Percentiles rank a stretch among this genome's conserved stretches.
phyloP scores from a whole-genome alignment of 108 stramenopile species.

The Cyclotella distinguenda region DNA sequence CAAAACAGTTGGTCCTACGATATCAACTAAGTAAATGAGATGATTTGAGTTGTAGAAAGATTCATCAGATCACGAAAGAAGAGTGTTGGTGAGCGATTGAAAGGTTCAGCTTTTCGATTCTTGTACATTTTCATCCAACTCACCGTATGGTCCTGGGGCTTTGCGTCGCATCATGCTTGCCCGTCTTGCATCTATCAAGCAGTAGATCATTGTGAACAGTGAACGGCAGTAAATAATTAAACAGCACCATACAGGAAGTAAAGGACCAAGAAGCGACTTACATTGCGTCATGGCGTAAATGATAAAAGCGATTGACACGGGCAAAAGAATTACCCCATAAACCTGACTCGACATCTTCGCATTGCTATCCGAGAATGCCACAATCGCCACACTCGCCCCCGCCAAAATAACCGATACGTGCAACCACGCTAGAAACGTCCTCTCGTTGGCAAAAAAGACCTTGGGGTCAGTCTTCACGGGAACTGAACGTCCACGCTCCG shows the following conservation, averaged over 20 bases:
- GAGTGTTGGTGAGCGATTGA: background rate
- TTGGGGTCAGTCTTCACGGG: slow-evolving; percentile 84
- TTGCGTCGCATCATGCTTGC: slow-evolving; percentile 82
- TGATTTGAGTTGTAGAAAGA: background rate
- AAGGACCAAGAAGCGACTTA: slow-evolving; percentile 26
- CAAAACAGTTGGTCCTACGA: slow-evolving; percentile 80
- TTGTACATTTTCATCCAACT: too few species aligned
- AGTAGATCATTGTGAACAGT: background rate
- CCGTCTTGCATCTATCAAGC: slow-evolving; percentile 55
- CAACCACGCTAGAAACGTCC: slow-evolving; percentile 96
- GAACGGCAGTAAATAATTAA: background rate
- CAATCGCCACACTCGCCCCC: slow-evolving; percentile 82
- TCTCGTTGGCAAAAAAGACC: slow-evolving; percentile 95
- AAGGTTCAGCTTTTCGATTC: too few species aligned
- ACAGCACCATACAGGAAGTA: background rate
- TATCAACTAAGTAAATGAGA: too few species aligned
- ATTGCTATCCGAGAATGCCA: slow-evolving; percentile 56
- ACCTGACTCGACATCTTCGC: slow-evolving; percentile 45
- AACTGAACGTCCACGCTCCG: slow-evolving; percentile 31
- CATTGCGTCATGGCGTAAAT: slow-evolving; percentile 87
- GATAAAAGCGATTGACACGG: slow-evolving; percentile 86
- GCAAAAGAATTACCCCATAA: slow-evolving; percentile 81
- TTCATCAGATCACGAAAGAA: background rate
- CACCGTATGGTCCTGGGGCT: slow-evolving; percentile 82
- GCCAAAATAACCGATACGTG: slow-evolving; percentile 81